Base-by-base conservation (phyloP, 192 early-diverging fungal genomes). In the Linnemannia elongata region DNA sequence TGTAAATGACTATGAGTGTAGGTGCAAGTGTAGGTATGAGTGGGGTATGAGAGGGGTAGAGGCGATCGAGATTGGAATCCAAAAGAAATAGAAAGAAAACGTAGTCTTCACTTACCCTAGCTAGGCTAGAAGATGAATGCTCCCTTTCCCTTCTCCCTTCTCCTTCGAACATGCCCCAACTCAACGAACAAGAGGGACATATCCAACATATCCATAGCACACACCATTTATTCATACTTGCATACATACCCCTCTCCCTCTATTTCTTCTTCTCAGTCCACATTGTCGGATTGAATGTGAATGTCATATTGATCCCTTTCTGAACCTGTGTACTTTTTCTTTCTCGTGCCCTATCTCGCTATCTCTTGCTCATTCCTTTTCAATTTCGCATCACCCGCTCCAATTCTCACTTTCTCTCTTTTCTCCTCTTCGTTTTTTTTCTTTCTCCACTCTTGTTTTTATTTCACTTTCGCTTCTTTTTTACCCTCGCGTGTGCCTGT, bases 51-150 rank as follows among this genome's bases (percentile, higher is more conserved):
- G 38, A 41, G 52, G 69, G 72, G 78, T 66, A 30, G 60, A 9
- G 60, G 35, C 27, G 30, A 66, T 42, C n/a, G 72, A 75, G 42
- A 81, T 76, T 81, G 74, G 80, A 81, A 81, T 81, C 74, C n/a
- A 35, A 54, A 38, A 7, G 9, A 24, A 9, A 45, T 17, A 27
- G 27, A 30, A n/a, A 30, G 27, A n/a, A 8, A 70, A 24, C 22
- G 57, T 33, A 20, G 77, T 78, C 68, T 78, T 78, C 47, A 73
- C 78, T 73, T 55, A 63, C 69, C 78, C 79, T 74, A 60, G 52
- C 27, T 38, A 42, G 35, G 18, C 69, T 80, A 71, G 81, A 72
- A 75, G 68, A 82, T 74, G 49, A 75, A 55, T 68, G 41, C 42
- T 76, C 60, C 52, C 38, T 76, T 35, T 8, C 60, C 9, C 45